Conservation (phyloP, 2,329 filamentous ascomycete genomes). For the Pseudogymnoascus sp. region DNA sequence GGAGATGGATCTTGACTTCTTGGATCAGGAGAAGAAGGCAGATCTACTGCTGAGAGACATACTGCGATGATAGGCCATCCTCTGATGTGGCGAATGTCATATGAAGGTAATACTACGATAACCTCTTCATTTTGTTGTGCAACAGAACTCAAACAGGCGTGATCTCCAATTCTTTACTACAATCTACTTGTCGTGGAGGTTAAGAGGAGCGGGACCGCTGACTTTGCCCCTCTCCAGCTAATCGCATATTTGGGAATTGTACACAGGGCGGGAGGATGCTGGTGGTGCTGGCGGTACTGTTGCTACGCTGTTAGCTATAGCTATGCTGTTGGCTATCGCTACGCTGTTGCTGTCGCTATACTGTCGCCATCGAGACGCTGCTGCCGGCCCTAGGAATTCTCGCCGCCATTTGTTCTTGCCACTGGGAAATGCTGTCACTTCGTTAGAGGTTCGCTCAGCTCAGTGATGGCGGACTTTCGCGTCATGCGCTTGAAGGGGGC, state of each 20-base stretch:
- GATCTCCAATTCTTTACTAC: too few relatives aligned
- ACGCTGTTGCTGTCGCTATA: not conserved
- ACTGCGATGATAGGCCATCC: not conserved
- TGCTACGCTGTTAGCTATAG: too few relatives aligned
- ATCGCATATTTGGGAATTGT: too few relatives aligned
- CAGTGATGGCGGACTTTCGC: too few relatives aligned
- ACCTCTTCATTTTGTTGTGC: not conserved
- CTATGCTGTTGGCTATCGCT: too few relatives aligned
- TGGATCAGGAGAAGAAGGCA: conserved; percentile 5
- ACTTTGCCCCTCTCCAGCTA: too few relatives aligned
- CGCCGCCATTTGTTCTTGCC: not conserved
- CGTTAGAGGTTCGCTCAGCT: too few relatives aligned
- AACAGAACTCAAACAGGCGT: not conserved
- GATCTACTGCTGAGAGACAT: not conserved
- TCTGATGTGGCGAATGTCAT: not conserved
- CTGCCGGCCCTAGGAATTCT: not conserved
- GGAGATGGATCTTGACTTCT: conserved; percentile 17
- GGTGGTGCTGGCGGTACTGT: not conserved
- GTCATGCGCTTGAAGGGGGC: too few relatives aligned
- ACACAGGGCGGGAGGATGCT: too few relatives aligned
- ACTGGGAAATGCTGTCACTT: not conserved
- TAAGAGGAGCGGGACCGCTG: too few relatives aligned
- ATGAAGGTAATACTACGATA: not conserved
- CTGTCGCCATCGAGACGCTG: not conserved
- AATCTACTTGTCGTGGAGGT: too few relatives aligned